A percentile compares a stretch with the other conserved stretches of the same genome.
phyloP scores from a whole-genome alignment of 805 yeast genomes.

The Hemisphaericaspora nanyangensis region DNA sequence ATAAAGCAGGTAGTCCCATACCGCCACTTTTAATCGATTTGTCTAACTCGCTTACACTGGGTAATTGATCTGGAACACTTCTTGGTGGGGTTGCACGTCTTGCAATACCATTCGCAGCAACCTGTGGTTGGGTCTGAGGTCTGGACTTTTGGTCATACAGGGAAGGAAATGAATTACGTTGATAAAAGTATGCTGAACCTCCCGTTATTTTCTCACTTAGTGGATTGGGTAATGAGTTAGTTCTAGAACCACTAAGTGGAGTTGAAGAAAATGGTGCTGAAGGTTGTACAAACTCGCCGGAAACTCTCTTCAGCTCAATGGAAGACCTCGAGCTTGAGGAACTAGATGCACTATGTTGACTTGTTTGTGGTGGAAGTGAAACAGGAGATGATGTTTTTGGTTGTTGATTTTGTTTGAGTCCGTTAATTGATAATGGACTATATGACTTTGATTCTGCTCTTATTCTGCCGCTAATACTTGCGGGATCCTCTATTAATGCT shows the following conservation, averaged over 20 bases:
- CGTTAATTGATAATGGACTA: conserved; percentile 15
- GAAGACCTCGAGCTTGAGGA: conserved; percentile 2
- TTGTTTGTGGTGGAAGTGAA: conserved; percentile 3
- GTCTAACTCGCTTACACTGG: conserved; percentile 36
- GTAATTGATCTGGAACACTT: conserved; percentile 16
- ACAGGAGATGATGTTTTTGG: neutral
- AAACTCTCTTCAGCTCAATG: neutral
- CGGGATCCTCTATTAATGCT: conserved; percentile 6
- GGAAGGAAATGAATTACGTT: conserved; percentile 19
- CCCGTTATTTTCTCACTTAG: conserved; percentile 9
- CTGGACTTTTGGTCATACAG: conserved; percentile 8
- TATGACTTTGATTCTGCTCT: conserved; percentile 13
- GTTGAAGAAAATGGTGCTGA: neutral
- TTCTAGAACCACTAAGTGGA: conserved; percentile 8
- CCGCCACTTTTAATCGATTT: conserved; percentile 19
- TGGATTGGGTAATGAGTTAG: conserved; percentile 20
- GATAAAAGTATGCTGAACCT: conserved; percentile 8
- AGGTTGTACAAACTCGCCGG: neutral
- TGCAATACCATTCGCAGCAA: neutral
- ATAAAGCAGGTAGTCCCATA: conserved; percentile 4
- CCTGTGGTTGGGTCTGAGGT: neutral
- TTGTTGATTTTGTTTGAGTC: conserved; percentile 6
- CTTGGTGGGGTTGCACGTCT: conserved; percentile 1
- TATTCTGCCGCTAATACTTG: conserved; percentile 7
- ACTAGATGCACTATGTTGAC: neutral